A percentile compares a stretch with the other conserved stretches of the same genome.
These are phyloP conservation scores for Zoysia matrella DNA, from an alignment of 202 grass and related monocot genomes.

Conservation along the genomic window DNA sequence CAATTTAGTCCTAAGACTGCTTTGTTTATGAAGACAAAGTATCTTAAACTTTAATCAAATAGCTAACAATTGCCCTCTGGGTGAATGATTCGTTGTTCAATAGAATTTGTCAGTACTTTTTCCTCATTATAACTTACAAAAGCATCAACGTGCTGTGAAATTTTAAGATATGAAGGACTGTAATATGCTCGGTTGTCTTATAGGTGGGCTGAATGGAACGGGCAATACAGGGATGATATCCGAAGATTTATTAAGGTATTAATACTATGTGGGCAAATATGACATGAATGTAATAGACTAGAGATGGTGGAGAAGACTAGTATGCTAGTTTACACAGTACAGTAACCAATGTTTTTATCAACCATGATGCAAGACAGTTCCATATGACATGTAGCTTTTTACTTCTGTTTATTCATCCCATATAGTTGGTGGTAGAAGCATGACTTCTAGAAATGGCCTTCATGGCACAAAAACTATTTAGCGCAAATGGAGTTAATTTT, in stretches of 20 bases:
- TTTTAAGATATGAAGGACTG: neutral
- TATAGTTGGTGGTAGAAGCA: neutral
- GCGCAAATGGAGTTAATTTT: neutral
- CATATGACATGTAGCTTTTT: neutral
- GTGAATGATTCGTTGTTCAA: conserved; percentile 10
- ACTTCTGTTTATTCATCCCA: neutral
- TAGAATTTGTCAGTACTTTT: neutral
- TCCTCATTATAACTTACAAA: neutral
- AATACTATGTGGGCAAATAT: conserved; percentile 2
- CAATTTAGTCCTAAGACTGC: neutral
- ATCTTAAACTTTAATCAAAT: neutral
- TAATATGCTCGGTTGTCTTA: conserved; percentile 37
- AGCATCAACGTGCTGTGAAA: conserved; percentile 5
- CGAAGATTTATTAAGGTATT: conserved; percentile 92
- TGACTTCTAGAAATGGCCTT: conserved; percentile 11
- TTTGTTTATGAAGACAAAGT: conserved; percentile 31
- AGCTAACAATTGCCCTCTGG: neutral
- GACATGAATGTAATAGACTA: neutral
- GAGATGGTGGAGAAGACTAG: conserved; percentile 3
- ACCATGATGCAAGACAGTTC: neutral
- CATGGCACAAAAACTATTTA: neutral
- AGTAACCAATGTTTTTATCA: neutral
- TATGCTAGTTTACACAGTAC: neutral
- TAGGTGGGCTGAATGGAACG: conserved; percentile 99
- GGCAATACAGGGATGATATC: conserved; percentile 90